Evolutionary conservation across 1,284 basidiomycete species (phyloP), one percentile per base, ranked within the genome.

Genomic region (Austroboletus novae-zelandiae): DNA sequence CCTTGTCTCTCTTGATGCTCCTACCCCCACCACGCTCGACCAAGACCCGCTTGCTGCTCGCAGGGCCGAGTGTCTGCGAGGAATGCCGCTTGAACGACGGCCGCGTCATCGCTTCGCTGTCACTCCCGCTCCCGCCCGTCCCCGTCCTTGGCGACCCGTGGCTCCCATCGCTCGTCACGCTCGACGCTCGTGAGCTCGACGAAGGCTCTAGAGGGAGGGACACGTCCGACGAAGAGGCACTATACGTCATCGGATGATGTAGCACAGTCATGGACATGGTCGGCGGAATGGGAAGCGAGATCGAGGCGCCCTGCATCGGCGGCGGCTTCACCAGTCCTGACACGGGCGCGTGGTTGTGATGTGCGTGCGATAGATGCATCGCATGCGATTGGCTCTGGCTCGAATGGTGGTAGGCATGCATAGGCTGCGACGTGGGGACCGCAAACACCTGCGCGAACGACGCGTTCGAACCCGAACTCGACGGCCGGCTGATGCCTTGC

Each of bases 41-140:
- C 57, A 75, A 58, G 31, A 76, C 73, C 25, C 84, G 70, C 68
- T 88, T 89, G 47, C 75, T 57, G 55, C 74, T 74, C 29, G 72
- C 70, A 5, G 85, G 83, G 1, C 75, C 86, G 6, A 89, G 67
- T 8, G 84, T 84, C 69, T 86, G 83, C 41, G 83, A 86, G 1
- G 87, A 79, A 30, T 86, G 66, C 25, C 87, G 74, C 71, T 89
- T 89, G 64, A 87, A 88, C 27, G 78, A 75, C 13, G 87, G 86
- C 3, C 86, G 69, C 30, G 62, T 52, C 25, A 71, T 59, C 13
- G 61, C 54, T 32, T 70, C 65, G 6, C 63, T 52, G 25, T 59
- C 59, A 9, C 57, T 58, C 36, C 60, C 60, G 45, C 66, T 61
- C 31, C 61, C 51, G 35, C 65, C 56, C 30, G 62, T 53, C 35